Conservation (phyloP, 495 filamentous ascomycete genomes). For the Neurospora sp. region DNA sequence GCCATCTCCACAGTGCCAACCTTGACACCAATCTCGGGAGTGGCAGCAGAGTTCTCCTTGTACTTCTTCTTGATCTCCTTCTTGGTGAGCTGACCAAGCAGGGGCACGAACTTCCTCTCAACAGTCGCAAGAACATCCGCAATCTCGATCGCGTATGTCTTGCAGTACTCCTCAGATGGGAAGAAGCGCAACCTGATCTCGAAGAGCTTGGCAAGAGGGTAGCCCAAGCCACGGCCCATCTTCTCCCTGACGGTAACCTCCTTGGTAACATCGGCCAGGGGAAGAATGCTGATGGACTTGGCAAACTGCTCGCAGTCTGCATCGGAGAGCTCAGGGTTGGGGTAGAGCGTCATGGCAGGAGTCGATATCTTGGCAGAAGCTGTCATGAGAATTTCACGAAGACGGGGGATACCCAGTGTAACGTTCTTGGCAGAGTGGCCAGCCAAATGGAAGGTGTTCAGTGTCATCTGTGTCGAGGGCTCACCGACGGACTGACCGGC, state of each 20-base stretch:
- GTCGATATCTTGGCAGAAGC: constrained; percentile 81
- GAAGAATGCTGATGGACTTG: constrained; percentile 85
- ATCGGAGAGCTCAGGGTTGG: constrained; percentile 61
- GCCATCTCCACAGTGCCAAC: constrained; percentile 58
- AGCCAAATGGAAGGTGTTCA: constrained; percentile 99
- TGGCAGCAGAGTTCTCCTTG: constrained; percentile 54
- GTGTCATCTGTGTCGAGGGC: constrained; percentile 98
- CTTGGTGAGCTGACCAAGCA: constrained; percentile 55
- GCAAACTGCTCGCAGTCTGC: constrained; percentile 70
- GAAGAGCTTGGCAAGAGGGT: constrained; percentile 69
- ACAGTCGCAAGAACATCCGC: constrained; percentile 67
- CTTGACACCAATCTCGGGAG: constrained; percentile 74
- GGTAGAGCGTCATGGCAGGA: constrained; percentile 78
- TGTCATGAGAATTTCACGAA: constrained; percentile 98
- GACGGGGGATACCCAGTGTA: constrained; percentile 92
- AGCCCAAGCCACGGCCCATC: constrained; percentile 55
- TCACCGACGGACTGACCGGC: constrained; percentile 95
- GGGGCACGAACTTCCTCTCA: constrained; percentile 67
- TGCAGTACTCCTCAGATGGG: constrained; percentile 67
- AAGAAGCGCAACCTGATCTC: constrained; percentile 76
- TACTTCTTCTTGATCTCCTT: constrained; percentile 72
- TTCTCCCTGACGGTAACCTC: constrained; percentile 69
- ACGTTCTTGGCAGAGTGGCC: constrained; percentile 98
- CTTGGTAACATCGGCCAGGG: constrained; percentile 77
- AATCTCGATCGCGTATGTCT: constrained; percentile 73